Evolutionary conservation across 768 basidiomycete species (phyloP), one percentile per base, ranked within the genome.

Genomic region (Boletellus emodensis): DNA sequence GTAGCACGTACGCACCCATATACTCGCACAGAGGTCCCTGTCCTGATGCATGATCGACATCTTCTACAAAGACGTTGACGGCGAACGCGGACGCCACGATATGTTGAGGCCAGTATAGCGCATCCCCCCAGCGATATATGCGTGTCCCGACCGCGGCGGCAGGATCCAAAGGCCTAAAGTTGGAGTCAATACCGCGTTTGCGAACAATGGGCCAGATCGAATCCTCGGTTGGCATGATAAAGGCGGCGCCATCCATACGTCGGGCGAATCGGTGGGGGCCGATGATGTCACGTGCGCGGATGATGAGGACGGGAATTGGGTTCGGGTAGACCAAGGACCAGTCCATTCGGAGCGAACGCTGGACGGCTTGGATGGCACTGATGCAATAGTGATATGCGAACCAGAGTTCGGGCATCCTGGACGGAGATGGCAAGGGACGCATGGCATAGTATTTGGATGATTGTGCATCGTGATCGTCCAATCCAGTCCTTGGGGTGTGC

Each of bases 1-100:
- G 44, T 1, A 68, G 34, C 4, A 68, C 38, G 41, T 44, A 66
- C n/a, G 60, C 57, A 46, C 64, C 66, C n/a, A 66, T 5, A 39
- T 68, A 66, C 40, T 61, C 37, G 40, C 57, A 53, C 0, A 9
- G 8, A 8, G 35, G 52, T 46, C 33, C 10, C 7, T 15, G 8
- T 12, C 37, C 41, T 2, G 15, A 8, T 4, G 28, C 8, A 42
- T 26, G n/a, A 26, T 26, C 24, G 5, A 45, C 33, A 1, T 44
- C 0, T 43, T 66, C 58, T 15, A 60, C 9, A 24, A 66, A 66
- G 0, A 66, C 40, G 39, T 68, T 68, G 2, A 66, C 55, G 15
- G 66, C 62, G 14, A 62, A 62, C 11, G 46, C 41, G 15, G 56
- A 52, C 12, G 55, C 55, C 7, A 54, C 49, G 24, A 56, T 42